These are phyloP conservation scores for Sphagnurus paluster DNA, from an alignment of 1,284 basidiomycete species.

Conservation along the genomic window DNA sequence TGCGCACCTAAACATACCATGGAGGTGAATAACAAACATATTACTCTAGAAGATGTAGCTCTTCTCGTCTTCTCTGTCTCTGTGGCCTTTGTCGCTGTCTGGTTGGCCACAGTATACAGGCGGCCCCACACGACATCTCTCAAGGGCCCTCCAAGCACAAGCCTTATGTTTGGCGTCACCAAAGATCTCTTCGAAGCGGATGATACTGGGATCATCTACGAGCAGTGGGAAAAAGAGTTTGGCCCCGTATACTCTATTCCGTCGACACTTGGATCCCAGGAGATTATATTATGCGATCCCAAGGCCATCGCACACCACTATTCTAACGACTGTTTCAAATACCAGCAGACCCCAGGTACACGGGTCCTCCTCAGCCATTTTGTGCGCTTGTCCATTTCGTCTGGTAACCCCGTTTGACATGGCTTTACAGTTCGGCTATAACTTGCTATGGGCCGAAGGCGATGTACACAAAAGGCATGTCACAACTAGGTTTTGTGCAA, in stretches of 20 bases:
- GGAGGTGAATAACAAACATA: no score
- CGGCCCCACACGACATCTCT: constrained; percentile 24
- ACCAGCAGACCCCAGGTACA: constrained; percentile 24
- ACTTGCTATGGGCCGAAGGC: constrained; percentile 36
- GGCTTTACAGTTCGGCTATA: constrained; percentile 44
- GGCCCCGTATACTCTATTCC: constrained; percentile 44
- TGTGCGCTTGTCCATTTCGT: no score
- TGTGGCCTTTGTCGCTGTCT: no score
- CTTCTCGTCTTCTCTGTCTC: no score
- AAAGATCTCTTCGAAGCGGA: constrained; percentile 18
- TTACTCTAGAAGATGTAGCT: no score
- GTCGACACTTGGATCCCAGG: constrained; percentile 30
- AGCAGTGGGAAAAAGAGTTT: constrained; percentile 40
- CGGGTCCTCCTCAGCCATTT: not conserved
- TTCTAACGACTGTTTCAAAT: constrained; percentile 41
- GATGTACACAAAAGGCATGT: constrained; percentile 39
- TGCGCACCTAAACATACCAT: no score
- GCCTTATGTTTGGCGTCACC: constrained; percentile 29
- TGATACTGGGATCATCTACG: constrained; percentile 27
- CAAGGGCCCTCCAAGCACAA: constrained; percentile 29
- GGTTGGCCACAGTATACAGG: no score
- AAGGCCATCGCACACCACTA: constrained; percentile 49
- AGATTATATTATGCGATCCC: constrained; percentile 45
- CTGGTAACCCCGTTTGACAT: no score
- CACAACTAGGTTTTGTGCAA: no score